Evolutionary conservation across 805 yeast genomes (phyloP), one percentile per base, ranked within the genome.

Genomic region (Yarrowia sp.): DNA sequence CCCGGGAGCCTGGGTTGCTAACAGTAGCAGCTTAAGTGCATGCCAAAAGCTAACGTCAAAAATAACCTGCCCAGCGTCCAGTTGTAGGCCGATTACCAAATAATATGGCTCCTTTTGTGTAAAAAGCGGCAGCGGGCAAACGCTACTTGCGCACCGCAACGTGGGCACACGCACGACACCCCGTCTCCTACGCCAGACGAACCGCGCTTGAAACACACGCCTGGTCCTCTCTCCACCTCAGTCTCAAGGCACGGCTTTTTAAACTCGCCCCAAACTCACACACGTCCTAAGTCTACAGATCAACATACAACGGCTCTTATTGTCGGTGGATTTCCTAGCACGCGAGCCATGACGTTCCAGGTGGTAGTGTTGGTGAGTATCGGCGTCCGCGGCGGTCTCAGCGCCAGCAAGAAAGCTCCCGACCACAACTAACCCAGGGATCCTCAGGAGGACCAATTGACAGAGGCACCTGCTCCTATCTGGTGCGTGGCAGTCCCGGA

Each of bases 401-500:
- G n/a, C n/a, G n/a, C n/a, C n/a, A n/a, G n/a, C n/a, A n/a, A n/a
- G n/a, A n/a, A n/a, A n/a, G n/a, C n/a, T n/a, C n/a, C 36, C 10
- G 19, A 21, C 8, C 29, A 9, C 9, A 10, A 21, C 61, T 55
- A 55, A 55, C 61, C 38, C 38, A 70, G 65, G 97, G 97, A 6
- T 81, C 88, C 22, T 81, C 89, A 2, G 97, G 97, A 6, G 97
- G 97, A 1, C 97, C 97, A 0, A 70, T 84, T 12, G 94, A 88
- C 31, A 81, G 85, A 6, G 75, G 79, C 16, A 88, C 87, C 3
- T 89, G 93, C 65, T 78, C 89, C 2, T 81, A 84, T 63, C 73
- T 91, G 60, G 66, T 91, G 18, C 87, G 90, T 0, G 68, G 68
- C 6, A 62, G 78, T 2, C 29, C 10, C 2, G 29, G 9, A 27